Conservation (phyloP, 1,284 basidiomycete species). For the Porogramme epimiltina region DNA sequence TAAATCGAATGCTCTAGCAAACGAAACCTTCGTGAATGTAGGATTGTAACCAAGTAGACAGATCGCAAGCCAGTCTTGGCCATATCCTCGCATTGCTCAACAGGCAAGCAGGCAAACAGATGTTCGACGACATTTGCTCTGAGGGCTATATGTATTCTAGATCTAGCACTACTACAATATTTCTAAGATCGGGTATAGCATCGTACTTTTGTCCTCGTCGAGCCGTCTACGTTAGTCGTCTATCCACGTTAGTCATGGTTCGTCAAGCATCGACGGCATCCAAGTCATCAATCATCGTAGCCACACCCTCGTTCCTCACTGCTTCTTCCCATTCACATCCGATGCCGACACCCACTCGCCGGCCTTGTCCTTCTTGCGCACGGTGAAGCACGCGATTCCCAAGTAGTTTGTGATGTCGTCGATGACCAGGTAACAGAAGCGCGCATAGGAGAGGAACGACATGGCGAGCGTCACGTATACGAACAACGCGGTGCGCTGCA, state of each 20-base stretch:
- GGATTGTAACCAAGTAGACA: too few species aligned
- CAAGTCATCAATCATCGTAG: background rate
- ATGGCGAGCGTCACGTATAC: constrained; percentile 70
- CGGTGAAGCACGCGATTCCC: constrained; percentile 90
- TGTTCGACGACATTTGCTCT: too few species aligned
- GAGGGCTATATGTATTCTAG: constrained; percentile 1
- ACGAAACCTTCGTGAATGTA: too few species aligned
- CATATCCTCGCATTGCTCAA: too few species aligned
- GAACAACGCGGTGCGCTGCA: constrained; percentile 60
- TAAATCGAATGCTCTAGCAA: too few species aligned
- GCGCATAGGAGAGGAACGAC: constrained; percentile 72
- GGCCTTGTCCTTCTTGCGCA: constrained; percentile 75
- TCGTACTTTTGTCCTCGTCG: constrained; percentile 2
- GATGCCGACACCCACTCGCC: constrained; percentile 67
- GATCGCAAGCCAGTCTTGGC: too few species aligned
- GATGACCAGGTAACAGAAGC: constrained; percentile 84
- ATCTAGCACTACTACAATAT: background rate
- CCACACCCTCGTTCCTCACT: background rate
- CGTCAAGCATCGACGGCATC: too few species aligned
- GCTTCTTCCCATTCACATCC: constrained; percentile 30
- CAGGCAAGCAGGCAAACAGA: too few species aligned
- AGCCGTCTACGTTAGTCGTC: background rate
- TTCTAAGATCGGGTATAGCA: background rate
- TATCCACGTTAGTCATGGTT: background rate
- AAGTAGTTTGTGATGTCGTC: constrained; percentile 85